Evolutionary conservation across 2,329 filamentous ascomycete genomes (phyloP), one percentile per base, ranked within the genome.

Genomic region (Cadophora sp.): DNA sequence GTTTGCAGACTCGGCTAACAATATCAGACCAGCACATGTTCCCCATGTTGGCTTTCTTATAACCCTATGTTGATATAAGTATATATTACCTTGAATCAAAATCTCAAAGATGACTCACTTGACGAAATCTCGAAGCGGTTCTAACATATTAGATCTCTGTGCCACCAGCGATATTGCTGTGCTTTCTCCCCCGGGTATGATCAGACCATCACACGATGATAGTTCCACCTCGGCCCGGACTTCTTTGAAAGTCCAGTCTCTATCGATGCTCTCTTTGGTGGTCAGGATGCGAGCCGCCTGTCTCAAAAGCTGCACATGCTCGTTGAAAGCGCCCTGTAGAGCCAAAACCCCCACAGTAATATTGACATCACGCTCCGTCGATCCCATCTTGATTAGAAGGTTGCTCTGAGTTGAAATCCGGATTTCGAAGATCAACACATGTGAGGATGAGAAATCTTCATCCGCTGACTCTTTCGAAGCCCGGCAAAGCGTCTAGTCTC

Each of bases 111-210:
- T 72, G 58, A 82, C 87, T 77, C 81, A 95, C 90, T 97, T 97
- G 76, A 98, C 94, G 79, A 97, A 99, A 39, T 94, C 86, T 62
- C 93, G 84, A 69, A 99, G 81, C 3, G 94, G 94, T 73, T 96
- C 93, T 64, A 99, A 81, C 43, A 99, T 81, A 18, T 90, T 89
- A 0, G 91, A 93, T 70, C 94, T 87, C 24, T 89, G 88, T 3
- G 96, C 96, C 18, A 97, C 92, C 36, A 97, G 85, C 13, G 93
- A 93, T 73, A 99, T 96, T 3, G 95, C 91, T 1, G 96, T 98
- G 80, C 93, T 97, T 80, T 99, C 96, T 69, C 96, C 96, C 62
- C 96, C 96, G 3, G 96, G 96, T 56, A 99, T 88, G 76, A 99
- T 88, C 51, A 99, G 85, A 30, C 89, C 95, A 79, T 95, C 88